These are phyloP conservation scores for Niveomyces coronatus DNA, from an alignment of 2,329 filamentous ascomycete genomes.

Conservation along the genomic window DNA sequence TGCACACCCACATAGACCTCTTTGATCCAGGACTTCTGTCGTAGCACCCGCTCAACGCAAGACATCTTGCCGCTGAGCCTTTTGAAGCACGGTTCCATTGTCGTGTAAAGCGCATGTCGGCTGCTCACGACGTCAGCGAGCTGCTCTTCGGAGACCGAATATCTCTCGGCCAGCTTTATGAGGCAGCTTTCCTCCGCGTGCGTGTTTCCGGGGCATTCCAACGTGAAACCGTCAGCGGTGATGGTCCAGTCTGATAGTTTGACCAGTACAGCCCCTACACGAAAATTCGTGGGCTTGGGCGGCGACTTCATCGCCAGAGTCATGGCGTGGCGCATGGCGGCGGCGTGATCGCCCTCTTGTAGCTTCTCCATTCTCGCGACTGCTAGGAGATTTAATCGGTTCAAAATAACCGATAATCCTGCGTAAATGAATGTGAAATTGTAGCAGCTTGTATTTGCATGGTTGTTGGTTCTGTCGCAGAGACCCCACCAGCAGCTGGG, in stretches of 20 bases:
- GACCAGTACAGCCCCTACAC: slow-evolving; percentile 85
- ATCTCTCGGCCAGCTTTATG: slow-evolving; percentile 51
- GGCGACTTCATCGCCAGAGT: slow-evolving; percentile 68
- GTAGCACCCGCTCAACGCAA: slow-evolving; percentile 71
- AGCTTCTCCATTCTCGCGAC: neutral
- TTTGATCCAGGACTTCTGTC: slow-evolving; percentile 49
- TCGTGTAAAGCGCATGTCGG: slow-evolving; percentile 63
- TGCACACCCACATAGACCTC: slow-evolving; percentile 80
- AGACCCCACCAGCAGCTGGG: too few relatives aligned
- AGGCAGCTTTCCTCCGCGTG: slow-evolving; percentile 94
- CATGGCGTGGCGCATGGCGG: slow-evolving; percentile 60
- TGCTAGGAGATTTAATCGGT: neutral
- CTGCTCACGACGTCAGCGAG: slow-evolving; percentile 32
- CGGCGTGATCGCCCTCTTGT: slow-evolving; percentile 31
- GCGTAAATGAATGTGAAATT: neutral
- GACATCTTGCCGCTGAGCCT: slow-evolving; percentile 64
- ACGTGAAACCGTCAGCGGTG: slow-evolving; percentile 76
- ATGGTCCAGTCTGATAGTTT: slow-evolving; percentile 45
- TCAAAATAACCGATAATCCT: too few relatives aligned
- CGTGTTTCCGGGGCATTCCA: slow-evolving; percentile 86
- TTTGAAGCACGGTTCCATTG: slow-evolving; percentile 76
- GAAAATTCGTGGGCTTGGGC: slow-evolving; percentile 82
- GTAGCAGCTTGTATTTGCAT: too few relatives aligned
- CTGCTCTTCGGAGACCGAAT: slow-evolving; percentile 40
- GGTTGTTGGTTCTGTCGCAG: too few relatives aligned